phyloP scores from a whole-genome alignment of 495 filamentous ascomycete genomes.

The Neurospora africana region DNA sequence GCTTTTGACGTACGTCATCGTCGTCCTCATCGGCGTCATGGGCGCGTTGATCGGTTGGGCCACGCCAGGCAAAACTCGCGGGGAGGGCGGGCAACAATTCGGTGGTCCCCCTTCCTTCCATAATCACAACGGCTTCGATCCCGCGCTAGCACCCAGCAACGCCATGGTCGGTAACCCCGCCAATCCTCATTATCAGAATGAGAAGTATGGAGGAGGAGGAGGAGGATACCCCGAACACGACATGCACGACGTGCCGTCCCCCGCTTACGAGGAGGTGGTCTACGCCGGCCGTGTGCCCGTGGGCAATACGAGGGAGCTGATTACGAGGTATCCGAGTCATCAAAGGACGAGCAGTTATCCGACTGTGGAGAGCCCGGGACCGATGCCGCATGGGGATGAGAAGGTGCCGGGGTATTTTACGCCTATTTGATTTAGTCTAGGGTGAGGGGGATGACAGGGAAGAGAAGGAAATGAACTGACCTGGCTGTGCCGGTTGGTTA shows the following conservation, averaged over 20 bases:
- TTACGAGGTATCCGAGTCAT: slow-evolving; percentile 14
- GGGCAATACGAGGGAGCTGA: slow-evolving; percentile 6
- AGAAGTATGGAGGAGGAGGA: neutral
- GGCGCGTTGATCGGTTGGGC: slow-evolving; percentile 48
- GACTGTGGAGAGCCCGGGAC: slow-evolving; percentile 5
- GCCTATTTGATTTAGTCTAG: neutral
- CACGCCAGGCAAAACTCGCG: slow-evolving; percentile 40
- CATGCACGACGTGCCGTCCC: neutral
- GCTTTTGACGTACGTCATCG: slow-evolving; percentile 62
- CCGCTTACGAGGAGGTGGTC: slow-evolving; percentile 9
- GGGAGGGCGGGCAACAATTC: slow-evolving; percentile 35
- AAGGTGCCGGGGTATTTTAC: neutral
- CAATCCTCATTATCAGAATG: neutral
- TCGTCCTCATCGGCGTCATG: slow-evolving; percentile 61
- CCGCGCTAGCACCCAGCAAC: neutral
- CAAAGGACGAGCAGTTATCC: slow-evolving; percentile 23
- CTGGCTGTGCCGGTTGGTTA: neutral
- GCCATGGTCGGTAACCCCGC: neutral
- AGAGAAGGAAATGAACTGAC: neutral
- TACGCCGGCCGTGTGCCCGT: slow-evolving; percentile 16
- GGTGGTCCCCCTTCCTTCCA: neutral
- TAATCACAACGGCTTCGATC: neutral
- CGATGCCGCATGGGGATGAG: neutral
- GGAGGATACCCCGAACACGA: neutral
- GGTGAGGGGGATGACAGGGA: neutral